phyloP scores from a whole-genome alignment of 768 basidiomycete genomes.

The Lentinula sp. region DNA sequence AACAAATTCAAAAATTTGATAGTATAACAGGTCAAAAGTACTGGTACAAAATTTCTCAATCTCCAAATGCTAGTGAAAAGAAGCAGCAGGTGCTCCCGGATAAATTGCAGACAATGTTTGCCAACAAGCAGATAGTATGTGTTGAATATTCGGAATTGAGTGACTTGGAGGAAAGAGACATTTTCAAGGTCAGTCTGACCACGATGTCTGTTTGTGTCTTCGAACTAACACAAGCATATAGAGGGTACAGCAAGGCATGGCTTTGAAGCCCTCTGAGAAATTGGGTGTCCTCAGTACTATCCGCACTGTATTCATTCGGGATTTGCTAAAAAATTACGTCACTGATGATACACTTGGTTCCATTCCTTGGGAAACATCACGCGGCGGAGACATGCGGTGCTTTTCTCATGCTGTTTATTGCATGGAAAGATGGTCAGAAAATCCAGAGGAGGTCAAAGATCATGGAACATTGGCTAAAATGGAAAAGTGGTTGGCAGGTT shows the following conservation, averaged over 20 bases:
- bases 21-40: slow-evolving; percentile 43
- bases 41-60: slow-evolving; percentile 36
- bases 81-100: slow-evolving; percentile 38
- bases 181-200: slow-evolving; percentile 53
- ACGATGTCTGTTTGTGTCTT: slow-evolving; percentile 5
- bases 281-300: slow-evolving; percentile 60
- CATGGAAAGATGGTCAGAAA: slow-evolving; percentile 31
- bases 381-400: slow-evolving; percentile 56
- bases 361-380: slow-evolving; percentile 29
- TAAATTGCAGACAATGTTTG: slow-evolving; percentile 51
- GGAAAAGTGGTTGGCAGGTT: neutral
- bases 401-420: slow-evolving; percentile 47
- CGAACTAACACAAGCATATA: slow-evolving; percentile 16
- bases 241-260: slow-evolving; percentile 77
- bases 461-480: neutral
- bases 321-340: slow-evolving; percentile 42
- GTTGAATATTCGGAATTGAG: slow-evolving; percentile 66
- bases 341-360: slow-evolving; percentile 24
- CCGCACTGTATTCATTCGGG: slow-evolving; percentile 54
- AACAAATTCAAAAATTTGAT: neutral
- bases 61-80: neutral
- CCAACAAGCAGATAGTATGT: slow-evolving; percentile 74
- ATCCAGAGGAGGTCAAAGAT: neutral
- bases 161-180: slow-evolving; percentile 56
- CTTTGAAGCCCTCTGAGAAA: slow-evolving; percentile 45